These are phyloP conservation scores for Shiraia sp. DNA, from an alignment of 2,329 filamentous ascomycete genomes.

Conservation along the genomic window DNA sequence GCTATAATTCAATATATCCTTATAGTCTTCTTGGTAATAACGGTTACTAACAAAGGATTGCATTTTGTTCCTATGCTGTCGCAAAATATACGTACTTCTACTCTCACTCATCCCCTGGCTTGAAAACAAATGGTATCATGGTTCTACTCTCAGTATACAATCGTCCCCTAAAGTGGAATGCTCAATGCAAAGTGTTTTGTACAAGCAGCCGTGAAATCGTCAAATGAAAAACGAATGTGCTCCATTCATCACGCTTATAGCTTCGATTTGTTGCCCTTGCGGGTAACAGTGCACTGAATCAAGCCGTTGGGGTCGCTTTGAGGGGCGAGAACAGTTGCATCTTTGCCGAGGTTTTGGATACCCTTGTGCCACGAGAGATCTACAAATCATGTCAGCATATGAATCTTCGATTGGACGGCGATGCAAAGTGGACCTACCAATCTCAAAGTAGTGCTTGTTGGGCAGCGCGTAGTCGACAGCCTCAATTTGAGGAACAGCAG, in stretches of 20 bases:
- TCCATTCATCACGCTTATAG: constrained; percentile 36
- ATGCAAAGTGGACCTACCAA: constrained; percentile 63
- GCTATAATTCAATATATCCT: too few relatives aligned
- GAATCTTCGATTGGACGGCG: neutral
- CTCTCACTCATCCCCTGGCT: constrained; percentile 17
- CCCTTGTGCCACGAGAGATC: constrained; percentile 97
- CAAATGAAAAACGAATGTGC: constrained; percentile 9
- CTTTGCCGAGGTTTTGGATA: constrained; percentile 89
- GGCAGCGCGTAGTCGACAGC: constrained; percentile 82
- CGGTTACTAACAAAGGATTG: neutral
- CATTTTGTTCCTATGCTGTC: neutral
- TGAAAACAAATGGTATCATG: constrained; percentile 28
- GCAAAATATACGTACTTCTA: constrained; percentile 7
- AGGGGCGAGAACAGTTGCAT: constrained; percentile 93
- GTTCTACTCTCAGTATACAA: constrained; percentile 29
- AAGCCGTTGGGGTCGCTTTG: constrained; percentile 93
- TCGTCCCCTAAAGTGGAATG: constrained; percentile 9
- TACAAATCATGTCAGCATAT: constrained; percentile 43
- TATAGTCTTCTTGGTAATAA: too few relatives aligned
- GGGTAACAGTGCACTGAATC: constrained; percentile 87
- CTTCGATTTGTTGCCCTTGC: constrained; percentile 53
- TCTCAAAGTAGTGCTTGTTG: constrained; percentile 99
- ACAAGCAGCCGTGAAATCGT: constrained; percentile 15
- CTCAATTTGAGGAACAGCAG: constrained; percentile 70
- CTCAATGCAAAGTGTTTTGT: constrained; percentile 13